These are phyloP conservation scores for Cladosporium sp. DNA, from an alignment of 2,329 filamentous ascomycete species.

Conservation along the genomic window DNA sequence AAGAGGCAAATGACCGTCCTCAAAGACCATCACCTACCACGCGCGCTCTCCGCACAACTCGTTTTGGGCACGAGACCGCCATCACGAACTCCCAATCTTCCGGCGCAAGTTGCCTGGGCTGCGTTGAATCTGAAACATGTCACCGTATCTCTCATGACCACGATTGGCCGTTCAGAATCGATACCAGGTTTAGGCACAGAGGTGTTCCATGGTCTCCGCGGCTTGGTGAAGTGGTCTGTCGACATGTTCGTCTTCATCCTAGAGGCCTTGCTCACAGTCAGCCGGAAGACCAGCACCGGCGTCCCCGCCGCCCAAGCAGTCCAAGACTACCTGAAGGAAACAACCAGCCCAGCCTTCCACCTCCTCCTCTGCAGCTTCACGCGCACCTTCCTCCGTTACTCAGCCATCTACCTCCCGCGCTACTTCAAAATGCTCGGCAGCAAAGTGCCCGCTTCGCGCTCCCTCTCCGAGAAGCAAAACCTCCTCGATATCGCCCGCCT, in stretches of 20 bases:
- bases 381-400: slow-evolving; percentile 63
- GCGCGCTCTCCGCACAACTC: slow-evolving; percentile 1
- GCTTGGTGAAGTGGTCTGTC: slow-evolving; percentile 71
- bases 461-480: slow-evolving; percentile 47
- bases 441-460: slow-evolving; percentile 14
- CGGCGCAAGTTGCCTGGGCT: slow-evolving; percentile 68
- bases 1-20: slow-evolving; percentile 57
- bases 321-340: slow-evolving; percentile 16
- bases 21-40: slow-evolving; percentile 46
- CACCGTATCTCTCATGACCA: slow-evolving; percentile 20
- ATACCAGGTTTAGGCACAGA: slow-evolving; percentile 41
- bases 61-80: slow-evolving; percentile 6
- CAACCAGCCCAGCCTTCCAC: slow-evolving; percentile 26
- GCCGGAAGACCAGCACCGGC: slow-evolving; percentile 16
- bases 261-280: slow-evolving; percentile 45
- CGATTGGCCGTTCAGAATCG: slow-evolving; percentile 10
- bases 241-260: slow-evolving; percentile 56
- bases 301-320: slow-evolving; percentile 15
- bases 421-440: slow-evolving; percentile 19
- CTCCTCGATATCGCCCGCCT: slow-evolving; percentile 49
- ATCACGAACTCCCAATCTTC: slow-evolving; percentile 48
- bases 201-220: slow-evolving; percentile 64
- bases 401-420: slow-evolving; percentile 55
- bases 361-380: slow-evolving; percentile 69
- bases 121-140: slow-evolving; percentile 68